phyloP scores from a whole-genome alignment of 306 rosid species.

The Fagus crenata region DNA sequence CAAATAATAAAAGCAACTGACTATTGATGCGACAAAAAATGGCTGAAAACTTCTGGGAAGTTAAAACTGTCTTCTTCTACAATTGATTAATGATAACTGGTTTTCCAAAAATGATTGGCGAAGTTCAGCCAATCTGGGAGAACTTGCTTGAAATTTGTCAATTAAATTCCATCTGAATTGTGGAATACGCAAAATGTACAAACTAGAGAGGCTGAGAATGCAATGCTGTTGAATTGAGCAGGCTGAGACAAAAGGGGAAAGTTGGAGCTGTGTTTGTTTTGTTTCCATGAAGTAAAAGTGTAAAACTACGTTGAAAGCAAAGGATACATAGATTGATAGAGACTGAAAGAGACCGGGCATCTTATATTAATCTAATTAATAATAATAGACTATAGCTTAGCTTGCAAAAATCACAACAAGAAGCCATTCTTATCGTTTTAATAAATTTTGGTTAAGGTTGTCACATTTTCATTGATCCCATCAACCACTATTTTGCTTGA shows the following conservation, averaged over 20 bases:
- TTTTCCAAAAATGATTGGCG: too few relatives aligned
- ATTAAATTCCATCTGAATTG: neutral
- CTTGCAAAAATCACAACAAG: slow-evolving; percentile 70
- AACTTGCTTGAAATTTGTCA: too few relatives aligned
- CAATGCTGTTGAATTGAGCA: neutral
- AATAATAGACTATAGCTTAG: slow-evolving; percentile 54
- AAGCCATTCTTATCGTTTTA: slow-evolving; percentile 27
- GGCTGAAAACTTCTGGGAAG: neutral
- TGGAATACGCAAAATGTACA: neutral
- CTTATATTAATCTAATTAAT: slow-evolving; percentile 37
- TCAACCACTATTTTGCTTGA: slow-evolving; percentile 61
- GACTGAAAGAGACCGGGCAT: slow-evolving; percentile 68
- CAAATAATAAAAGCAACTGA: neutral
- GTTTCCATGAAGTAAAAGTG: neutral
- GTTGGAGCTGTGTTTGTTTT: neutral
- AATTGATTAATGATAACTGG: too few relatives aligned
- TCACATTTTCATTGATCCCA: slow-evolving; percentile 31
- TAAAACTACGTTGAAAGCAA: slow-evolving; percentile 34
- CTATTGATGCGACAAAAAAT: neutral
- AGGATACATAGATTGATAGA: slow-evolving; percentile 40
- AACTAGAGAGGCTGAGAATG: neutral
- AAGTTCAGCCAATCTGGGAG: neutral
- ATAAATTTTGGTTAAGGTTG: slow-evolving; percentile 49
- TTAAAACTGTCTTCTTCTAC: neutral
- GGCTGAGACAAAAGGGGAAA: neutral